Evolutionary conservation across 305 asterid species (phyloP).

Genomic region (Fraxinus sp.): DNA sequence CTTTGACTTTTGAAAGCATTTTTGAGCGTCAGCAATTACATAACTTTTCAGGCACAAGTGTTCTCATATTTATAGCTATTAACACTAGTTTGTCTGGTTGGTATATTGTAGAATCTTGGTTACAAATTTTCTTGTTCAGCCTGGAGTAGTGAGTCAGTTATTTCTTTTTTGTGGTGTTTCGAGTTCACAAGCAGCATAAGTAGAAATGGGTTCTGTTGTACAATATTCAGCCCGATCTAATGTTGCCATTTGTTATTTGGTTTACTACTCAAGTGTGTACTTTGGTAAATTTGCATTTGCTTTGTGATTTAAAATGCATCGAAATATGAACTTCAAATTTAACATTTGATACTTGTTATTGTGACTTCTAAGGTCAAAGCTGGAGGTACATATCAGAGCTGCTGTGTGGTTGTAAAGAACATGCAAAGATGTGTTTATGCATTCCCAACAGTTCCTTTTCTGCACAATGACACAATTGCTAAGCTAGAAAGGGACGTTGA

Average conservation of each 20-base stretch:
- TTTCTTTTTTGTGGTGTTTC: neutral
- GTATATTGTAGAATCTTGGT: conserved; percentile 7
- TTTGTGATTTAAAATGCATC: neutral
- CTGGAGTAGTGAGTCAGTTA: neutral
- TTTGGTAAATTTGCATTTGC: neutral
- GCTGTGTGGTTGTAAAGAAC: conserved; percentile 82
- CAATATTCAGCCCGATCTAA: neutral
- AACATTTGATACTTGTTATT: conserved; percentile 31
- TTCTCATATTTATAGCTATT: neutral
- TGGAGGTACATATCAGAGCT: conserved; percentile 73
- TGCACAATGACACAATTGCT: conserved; percentile 39
- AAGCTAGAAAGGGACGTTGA: conserved; percentile 65
- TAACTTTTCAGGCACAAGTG: neutral
- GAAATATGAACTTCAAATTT: conserved; percentile 18
- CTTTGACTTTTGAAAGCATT: conserved; percentile 8
- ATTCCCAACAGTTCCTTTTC: conserved; percentile 62
- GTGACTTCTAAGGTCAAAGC: conserved; percentile 65
- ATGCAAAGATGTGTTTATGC: conserved; percentile 93
- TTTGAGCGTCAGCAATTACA: neutral
- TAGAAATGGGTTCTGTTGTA: neutral
- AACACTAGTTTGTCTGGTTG: neutral
- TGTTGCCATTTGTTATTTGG: neutral
- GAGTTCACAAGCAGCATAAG: neutral
- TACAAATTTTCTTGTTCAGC: neutral
- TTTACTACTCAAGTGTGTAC: conserved; percentile 5